Evolutionary conservation across 129 eudicot species (phyloP).

Genomic region (Pittosporum tobira): DNA sequence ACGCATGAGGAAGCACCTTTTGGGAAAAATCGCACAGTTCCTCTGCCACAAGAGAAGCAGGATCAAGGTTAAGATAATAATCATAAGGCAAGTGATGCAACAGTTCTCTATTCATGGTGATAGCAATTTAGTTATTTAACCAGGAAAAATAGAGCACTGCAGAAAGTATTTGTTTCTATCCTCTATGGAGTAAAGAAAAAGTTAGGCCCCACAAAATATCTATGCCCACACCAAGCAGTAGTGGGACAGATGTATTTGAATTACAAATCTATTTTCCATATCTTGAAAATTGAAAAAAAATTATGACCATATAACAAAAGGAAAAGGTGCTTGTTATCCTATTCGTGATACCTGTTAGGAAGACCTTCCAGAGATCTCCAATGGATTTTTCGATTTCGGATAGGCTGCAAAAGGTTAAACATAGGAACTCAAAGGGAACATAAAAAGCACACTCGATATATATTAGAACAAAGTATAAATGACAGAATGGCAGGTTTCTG

Average conservation of each 20-base stretch:
- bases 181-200: neutral
- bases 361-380: constrained; percentile 98
- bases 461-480: constrained; percentile 1
- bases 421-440: neutral
- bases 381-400: constrained; percentile 89
- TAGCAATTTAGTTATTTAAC: neutral
- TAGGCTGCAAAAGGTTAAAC: constrained; percentile 61
- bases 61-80: constrained; percentile 15
- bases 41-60: constrained; percentile 45
- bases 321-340: neutral
- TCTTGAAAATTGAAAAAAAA: neutral
- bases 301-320: too few relatives aligned
- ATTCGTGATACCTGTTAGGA: constrained; percentile 62
- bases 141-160: neutral
- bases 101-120: neutral
- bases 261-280: neutral
- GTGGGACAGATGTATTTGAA: neutral
- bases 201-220: neutral
- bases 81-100: constrained; percentile 3
- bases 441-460: neutral
- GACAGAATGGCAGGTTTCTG: neutral
- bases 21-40: constrained; percentile 92
- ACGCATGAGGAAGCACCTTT: constrained; percentile 74
- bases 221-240: neutral
- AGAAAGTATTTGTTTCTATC: neutral